phyloP scores from a whole-genome alignment of 2,329 filamentous ascomycete genomes.

The Ceratocystis ficicola region DNA sequence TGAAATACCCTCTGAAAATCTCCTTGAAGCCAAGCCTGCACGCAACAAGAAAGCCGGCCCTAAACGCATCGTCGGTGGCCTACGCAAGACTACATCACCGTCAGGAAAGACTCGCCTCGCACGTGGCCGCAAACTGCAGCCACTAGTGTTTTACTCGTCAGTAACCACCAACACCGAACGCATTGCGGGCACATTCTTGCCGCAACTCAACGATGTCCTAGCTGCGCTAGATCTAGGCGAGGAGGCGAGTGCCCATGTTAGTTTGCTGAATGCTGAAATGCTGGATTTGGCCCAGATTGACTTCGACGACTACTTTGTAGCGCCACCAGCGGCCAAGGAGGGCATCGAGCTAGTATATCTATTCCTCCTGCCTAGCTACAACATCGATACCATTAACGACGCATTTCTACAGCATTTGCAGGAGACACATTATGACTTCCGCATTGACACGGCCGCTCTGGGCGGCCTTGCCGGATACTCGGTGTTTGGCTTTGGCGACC shows the following conservation, averaged over 20 bases:
- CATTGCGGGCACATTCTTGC: slow-evolving; percentile 52
- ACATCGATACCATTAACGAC: slow-evolving; percentile 85
- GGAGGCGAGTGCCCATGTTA: slow-evolving; percentile 23
- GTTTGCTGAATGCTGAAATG: slow-evolving; percentile 48
- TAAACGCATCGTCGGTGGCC: slow-evolving; percentile 38
- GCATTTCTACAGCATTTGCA: slow-evolving; percentile 76
- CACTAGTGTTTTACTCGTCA: slow-evolving; percentile 79
- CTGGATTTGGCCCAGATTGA: slow-evolving; percentile 77
- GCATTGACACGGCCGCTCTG: slow-evolving; percentile 80
- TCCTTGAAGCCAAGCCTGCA: slow-evolving; percentile 25
- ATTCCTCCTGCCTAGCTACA: slow-evolving; percentile 78
- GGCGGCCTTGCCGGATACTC: slow-evolving; percentile 70
- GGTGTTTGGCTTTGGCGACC: slow-evolving; percentile 87
- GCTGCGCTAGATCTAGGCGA: slow-evolving; percentile 32
- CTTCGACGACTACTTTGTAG: slow-evolving; percentile 85
- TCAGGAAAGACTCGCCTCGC: slow-evolving; percentile 24
- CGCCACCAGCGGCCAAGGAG: slow-evolving; percentile 49
- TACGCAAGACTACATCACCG: slow-evolving; percentile 27
- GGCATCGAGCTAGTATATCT: slow-evolving; percentile 65
- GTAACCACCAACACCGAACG: slow-evolving; percentile 73
- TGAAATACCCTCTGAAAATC: neutral
- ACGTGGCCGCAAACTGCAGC: slow-evolving; percentile 44
- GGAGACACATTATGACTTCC: slow-evolving; percentile 93
- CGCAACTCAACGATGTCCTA: slow-evolving; percentile 42
- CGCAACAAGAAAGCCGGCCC: slow-evolving; percentile 28